These are phyloP conservation scores for Tephrocybe sp. DNA, from an alignment of 768 basidiomycete species.

Conservation along the genomic window DNA sequence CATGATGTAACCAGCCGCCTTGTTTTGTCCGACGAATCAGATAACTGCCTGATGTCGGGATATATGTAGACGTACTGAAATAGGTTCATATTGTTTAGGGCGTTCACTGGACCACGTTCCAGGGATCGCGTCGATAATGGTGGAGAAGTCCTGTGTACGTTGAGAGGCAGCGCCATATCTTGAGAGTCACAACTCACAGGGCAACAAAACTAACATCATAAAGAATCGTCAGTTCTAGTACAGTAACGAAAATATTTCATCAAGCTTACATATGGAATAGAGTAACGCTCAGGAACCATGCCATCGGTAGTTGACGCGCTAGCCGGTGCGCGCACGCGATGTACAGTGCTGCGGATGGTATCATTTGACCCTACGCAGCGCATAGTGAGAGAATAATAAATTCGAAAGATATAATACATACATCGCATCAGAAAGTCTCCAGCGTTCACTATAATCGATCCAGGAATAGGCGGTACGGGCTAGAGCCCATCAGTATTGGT, in stretches of 20 bases:
- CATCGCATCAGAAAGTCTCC: conserved; percentile 54
- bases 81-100: conserved; percentile 53
- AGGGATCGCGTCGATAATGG: conserved; percentile 50
- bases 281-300: conserved; percentile 53
- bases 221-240: neutral
- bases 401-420: conserved; percentile 16
- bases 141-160: conserved; percentile 34
- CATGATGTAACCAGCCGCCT: conserved; percentile 38
- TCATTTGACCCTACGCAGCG: conserved; percentile 41
- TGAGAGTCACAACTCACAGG: too few relatives aligned
- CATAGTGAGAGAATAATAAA: neutral
- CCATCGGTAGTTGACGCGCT: conserved; percentile 19
- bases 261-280: conserved; percentile 57
- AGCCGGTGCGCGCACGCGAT: conserved; percentile 49
- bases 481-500: conserved; percentile 9
- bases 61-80: conserved; percentile 29
- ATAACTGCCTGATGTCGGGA: neutral
- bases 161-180: conserved; percentile 19
- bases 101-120: conserved; percentile 45
- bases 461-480: conserved; percentile 43
- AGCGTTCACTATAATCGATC: conserved; percentile 50
- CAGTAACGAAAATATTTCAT: neutral
- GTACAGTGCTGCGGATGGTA: conserved; percentile 48
- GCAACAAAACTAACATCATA: conserved; percentile 28
- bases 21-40: neutral